Evolutionary conservation across 495 filamentous ascomycete species (phyloP), one percentile per base, ranked within the genome.

Genomic region (Xanthoparmelia taractica): DNA sequence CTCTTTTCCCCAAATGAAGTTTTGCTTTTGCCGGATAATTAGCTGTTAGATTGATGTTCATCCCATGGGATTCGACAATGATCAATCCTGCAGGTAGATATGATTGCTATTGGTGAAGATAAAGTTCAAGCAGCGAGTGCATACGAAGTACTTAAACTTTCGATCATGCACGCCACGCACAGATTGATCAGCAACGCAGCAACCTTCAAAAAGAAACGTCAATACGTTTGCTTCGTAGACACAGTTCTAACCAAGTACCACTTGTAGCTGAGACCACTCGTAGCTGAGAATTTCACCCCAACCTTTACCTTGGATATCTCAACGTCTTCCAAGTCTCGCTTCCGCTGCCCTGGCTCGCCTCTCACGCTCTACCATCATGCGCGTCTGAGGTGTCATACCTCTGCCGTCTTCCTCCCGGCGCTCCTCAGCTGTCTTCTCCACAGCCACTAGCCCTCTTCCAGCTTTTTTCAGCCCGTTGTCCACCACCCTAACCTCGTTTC

Each of bases 351-450:
- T 83, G 17, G 89, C 91, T 68, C 90, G 86, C 58, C 86, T 80
- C 74, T 91, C 90, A 72, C 90, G 79, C 71, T 96, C 92, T 67
- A 96, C 67, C 70, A 80, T 81, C 85, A 85, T 82, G 71, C 84
- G 82, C 84, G 88, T 89, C 77, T 96, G 90, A 4, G 89, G 83
- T 20, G 88, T 92, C 81, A 96, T 81, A 1, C 91, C 92, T 68
- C 89, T 81, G 63, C 80, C 85, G 70, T 96, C 91, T 71, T 95
- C 89, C 68, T 88, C 87, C 63, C 91, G 82, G 72, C 81, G 86
- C 71, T 96, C 88, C 61, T 86, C 80, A 1, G 83, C 85, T 4
- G 86, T 85, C 75, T 87, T 90, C 60, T 81, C 81, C 43, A 82
- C 72, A 63, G 69, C 75, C 69, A 72, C 81, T 25, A 89, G 66